Conservation (phyloP, 1,284 basidiomycete genomes). For the Trametes versicolor region DNA sequence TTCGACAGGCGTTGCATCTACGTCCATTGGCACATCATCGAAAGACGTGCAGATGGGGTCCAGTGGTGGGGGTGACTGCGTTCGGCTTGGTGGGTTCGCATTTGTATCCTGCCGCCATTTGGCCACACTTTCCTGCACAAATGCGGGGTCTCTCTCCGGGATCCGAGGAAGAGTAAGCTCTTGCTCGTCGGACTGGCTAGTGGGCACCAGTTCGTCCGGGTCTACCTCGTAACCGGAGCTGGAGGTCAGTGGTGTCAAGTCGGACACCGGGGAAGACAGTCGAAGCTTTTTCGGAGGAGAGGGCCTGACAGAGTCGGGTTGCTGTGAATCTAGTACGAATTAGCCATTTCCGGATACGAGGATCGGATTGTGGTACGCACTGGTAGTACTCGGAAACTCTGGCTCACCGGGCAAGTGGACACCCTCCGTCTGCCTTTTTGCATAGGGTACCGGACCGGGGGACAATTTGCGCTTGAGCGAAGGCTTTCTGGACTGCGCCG, state of each 20-base stretch:
- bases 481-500: slow-evolving; percentile 19
- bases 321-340: slow-evolving; percentile 16
- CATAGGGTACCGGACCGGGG: slow-evolving; percentile 21
- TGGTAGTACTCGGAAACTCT: not conserved
- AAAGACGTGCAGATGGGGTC: slow-evolving; percentile 22
- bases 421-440: slow-evolving; percentile 8
- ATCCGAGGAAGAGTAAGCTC: slow-evolving; percentile 53
- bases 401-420: slow-evolving; percentile 10
- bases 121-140: slow-evolving; percentile 52
- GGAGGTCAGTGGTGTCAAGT: slow-evolving; percentile 24
- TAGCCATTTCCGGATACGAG: slow-evolving; percentile 19
- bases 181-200: slow-evolving; percentile 74
- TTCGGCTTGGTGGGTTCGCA: slow-evolving; percentile 19
- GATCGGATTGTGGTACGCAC: slow-evolving; percentile 11
- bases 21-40: slow-evolving; percentile 38
- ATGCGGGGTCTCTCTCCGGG: slow-evolving; percentile 39
- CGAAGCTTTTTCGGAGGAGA: slow-evolving; percentile 35
- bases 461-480: slow-evolving; percentile 38
- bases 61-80: slow-evolving; percentile 11
- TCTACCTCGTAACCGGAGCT: slow-evolving; percentile 32
- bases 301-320: slow-evolving; percentile 4
- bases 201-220: slow-evolving; percentile 59
- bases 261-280: slow-evolving; percentile 30
- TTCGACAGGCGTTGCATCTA: slow-evolving; percentile 35
- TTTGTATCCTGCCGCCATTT: slow-evolving; percentile 50